Percentiles rank a stretch among this genome's conserved stretches.
These are phyloP conservation scores for Claviceps pusilla DNA, from an alignment of 2,329 filamentous ascomycete species.

Conservation along the genomic window DNA sequence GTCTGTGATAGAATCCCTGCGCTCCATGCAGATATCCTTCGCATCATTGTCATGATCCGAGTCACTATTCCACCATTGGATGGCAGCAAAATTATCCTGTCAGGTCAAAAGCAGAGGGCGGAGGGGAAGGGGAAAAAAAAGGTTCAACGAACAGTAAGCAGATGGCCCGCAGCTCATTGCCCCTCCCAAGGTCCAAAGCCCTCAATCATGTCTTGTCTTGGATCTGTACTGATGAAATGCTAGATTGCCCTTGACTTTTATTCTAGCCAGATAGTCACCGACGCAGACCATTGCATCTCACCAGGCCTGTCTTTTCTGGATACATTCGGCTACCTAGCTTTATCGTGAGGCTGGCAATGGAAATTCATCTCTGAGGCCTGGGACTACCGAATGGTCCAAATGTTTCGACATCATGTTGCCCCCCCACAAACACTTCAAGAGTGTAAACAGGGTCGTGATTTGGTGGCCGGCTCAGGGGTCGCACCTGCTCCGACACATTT, in stretches of 20 bases:
- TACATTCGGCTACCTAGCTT: not conserved
- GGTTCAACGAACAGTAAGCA: not conserved
- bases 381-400: not conserved
- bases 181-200: not conserved
- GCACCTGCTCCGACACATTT: not conserved
- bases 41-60: not conserved
- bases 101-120: not conserved
- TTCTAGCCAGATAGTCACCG: not conserved
- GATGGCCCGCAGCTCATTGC: not conserved
- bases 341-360: not conserved
- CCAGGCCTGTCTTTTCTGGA: not conserved
- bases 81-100: not conserved
- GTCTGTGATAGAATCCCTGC: not conserved
- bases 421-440: not conserved
- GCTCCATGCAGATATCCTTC: not conserved
- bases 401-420: not conserved
- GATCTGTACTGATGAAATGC: not conserved
- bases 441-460: too few relatives aligned
- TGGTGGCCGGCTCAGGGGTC: too few relatives aligned
- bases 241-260: not conserved
- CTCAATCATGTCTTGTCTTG: not conserved
- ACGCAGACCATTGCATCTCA: not conserved
- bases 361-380: not conserved
- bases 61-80: too few relatives aligned
- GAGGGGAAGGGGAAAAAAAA: not conserved